Base-by-base conservation (phyloP, 768 basidiomycete species). In the Boletus sensibilis region DNA sequence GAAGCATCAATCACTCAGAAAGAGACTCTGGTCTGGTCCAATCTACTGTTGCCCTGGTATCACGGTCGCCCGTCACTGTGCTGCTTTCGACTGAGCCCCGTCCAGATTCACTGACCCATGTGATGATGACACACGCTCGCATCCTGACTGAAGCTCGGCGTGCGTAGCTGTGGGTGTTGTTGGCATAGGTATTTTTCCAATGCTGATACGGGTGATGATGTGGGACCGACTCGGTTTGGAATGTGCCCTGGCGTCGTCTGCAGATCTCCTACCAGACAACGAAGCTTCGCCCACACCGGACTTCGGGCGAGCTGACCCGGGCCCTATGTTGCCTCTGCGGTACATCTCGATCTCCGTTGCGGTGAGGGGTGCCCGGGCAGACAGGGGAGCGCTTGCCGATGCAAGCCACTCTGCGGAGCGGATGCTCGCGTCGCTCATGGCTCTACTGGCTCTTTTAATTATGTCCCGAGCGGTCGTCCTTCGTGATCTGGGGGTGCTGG, bases 161-260 rank as follows among this genome's bases (percentile, higher is more conserved):
- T 40, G 67, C 8, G 68, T 66, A 20, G 74, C 73, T 9, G 64
- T 58, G 8, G 75, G 79, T 27, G 75, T 77, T 2, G 41, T 60
- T 53, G 68, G 68, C 51, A 66, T 68, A 2, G 76, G 75, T 41
- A 68, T 76, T 41, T 59, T 74, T 3, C 79, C 78, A 35, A 76
- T 66, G 52, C 70, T 78, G 5, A 21, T 38, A 27, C 14, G 49
- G 29, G 42, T 67, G 55, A 67, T 77, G 6, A 14, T 25, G 31
- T 2, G 41, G 20, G 46, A 34, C 38, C 25, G 46, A 23, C 18
- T 40, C 16, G 49, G 42, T 43, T 35, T 34, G 29, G 48, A 25
- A 20, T 20, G 23, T 41, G 10, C 14, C 33, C 42, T 43, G 27
- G 40, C 12, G 2, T 55, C 52, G 20, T 57, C 64, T 21, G 39